Evolutionary conservation across 768 basidiomycete species (phyloP).

Genomic region (Brasilioporus rufonigricans): DNA sequence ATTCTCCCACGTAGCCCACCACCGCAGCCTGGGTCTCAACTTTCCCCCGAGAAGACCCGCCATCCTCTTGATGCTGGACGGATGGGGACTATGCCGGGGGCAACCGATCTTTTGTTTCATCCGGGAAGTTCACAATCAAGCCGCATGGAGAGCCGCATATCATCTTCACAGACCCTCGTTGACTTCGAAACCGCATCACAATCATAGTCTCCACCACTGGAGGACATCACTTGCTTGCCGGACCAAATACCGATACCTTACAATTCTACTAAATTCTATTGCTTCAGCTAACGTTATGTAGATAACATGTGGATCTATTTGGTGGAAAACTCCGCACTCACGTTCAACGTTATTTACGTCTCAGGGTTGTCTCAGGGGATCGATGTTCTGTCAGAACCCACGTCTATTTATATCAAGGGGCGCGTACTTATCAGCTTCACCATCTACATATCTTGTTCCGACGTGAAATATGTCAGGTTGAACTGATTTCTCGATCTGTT

Average conservation of each 20-base stretch:
- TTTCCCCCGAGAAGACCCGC: constrained; percentile 47
- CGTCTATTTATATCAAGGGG: constrained; percentile 2
- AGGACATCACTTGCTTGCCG: constrained; percentile 10
- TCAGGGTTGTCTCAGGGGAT: not conserved
- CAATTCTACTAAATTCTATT: constrained; percentile 27
- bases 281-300: constrained; percentile 31
- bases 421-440: not conserved
- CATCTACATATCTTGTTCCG: not conserved
- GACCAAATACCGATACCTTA: constrained; percentile 27
- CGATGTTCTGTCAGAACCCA: not conserved
- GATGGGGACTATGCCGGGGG: constrained; percentile 24
- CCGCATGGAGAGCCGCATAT: constrained; percentile 27
- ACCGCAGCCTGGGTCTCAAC: constrained; percentile 22
- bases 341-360: constrained; percentile 11
- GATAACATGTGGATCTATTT: constrained; percentile 20
- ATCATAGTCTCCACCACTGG: constrained; percentile 16
- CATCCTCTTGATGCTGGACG: constrained; percentile 37
- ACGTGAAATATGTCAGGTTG: not conserved
- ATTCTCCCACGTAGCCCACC: constrained; percentile 31
- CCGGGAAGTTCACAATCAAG: constrained; percentile 31
- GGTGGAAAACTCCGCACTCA: constrained; percentile 7
- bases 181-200: constrained; percentile 25
- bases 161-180: constrained; percentile 29
- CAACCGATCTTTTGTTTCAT: constrained; percentile 19
- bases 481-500: not conserved